phyloP scores from a whole-genome alignment of 2,329 filamentous ascomycete genomes.

The Chaetothyriales sp. region DNA sequence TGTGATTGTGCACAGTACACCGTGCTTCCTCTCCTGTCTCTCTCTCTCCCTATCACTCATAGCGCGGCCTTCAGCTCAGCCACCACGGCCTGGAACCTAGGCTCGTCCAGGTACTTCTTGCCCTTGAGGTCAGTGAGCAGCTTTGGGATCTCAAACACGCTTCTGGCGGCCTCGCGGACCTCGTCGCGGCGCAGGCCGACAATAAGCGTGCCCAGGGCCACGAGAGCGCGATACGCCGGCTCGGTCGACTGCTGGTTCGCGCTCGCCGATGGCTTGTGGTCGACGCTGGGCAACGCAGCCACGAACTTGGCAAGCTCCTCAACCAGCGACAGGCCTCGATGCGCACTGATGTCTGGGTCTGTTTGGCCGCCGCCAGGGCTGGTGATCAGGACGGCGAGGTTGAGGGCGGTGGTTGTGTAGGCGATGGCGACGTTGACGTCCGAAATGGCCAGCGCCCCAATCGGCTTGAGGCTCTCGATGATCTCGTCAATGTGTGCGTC shows the following conservation, averaged over 20 bases:
- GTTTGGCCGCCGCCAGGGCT: slow-evolving; percentile 24
- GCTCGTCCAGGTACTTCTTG: slow-evolving; percentile 39
- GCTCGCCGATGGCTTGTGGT: slow-evolving; percentile 9
- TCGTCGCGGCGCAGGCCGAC: slow-evolving; percentile 39
- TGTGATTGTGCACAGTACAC: no score
- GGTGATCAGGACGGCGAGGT: slow-evolving; percentile 63
- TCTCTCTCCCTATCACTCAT: background rate
- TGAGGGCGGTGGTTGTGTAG: slow-evolving; percentile 66
- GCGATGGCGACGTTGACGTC: slow-evolving; percentile 77
- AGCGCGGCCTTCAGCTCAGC: slow-evolving; percentile 37
- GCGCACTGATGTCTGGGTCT: slow-evolving; percentile 25
- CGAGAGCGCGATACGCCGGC: slow-evolving; percentile 65
- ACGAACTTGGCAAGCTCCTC: slow-evolving; percentile 50
- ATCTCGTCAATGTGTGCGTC: slow-evolving; percentile 45
- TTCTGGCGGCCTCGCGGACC: slow-evolving; percentile 42
- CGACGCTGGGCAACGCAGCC: slow-evolving; percentile 14
- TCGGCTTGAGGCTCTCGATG: slow-evolving; percentile 47
- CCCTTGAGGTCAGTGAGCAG: slow-evolving; percentile 34
- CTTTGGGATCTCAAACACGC: slow-evolving; percentile 38
- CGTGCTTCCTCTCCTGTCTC: no score
- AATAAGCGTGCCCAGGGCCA: slow-evolving; percentile 67
- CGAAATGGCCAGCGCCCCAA: slow-evolving; percentile 37
- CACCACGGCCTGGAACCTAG: slow-evolving; percentile 44
- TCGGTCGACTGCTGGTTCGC: slow-evolving; percentile 58
- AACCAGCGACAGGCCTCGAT: slow-evolving; percentile 38